Conservation (phyloP, 192 early-diverging fungal species). For the Coemansia sp. region DNA sequence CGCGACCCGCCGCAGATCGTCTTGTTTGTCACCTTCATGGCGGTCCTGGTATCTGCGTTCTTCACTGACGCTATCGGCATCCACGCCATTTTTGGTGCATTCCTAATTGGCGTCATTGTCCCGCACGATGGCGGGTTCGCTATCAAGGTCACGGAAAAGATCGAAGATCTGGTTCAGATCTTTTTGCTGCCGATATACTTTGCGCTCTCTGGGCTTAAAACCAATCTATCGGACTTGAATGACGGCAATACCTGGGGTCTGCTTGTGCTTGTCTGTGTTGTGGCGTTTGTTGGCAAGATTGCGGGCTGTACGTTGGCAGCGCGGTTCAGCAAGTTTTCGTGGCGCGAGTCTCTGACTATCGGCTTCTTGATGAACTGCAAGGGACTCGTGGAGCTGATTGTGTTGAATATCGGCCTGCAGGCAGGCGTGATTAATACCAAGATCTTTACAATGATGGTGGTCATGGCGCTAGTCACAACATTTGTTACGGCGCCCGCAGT, state of each 20-base stretch:
- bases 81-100: constrained; percentile 94
- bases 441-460: constrained; percentile 76
- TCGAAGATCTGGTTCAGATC: constrained; percentile 88
- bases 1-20: constrained; percentile 55
- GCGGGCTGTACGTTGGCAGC: constrained; percentile 77
- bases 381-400: constrained; percentile 94
- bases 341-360: constrained; percentile 84
- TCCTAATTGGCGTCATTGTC: constrained; percentile 83
- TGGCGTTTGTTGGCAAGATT: constrained; percentile 87
- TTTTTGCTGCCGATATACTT: constrained; percentile 94
- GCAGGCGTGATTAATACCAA: constrained; percentile 79
- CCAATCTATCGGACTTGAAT: constrained; percentile 76
- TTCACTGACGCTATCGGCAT: constrained; percentile 89
- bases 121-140: constrained; percentile 91
- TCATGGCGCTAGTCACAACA: constrained; percentile 88
- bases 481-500: constrained; percentile 86
- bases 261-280: constrained; percentile 73
- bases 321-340: constrained; percentile 68
- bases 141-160: constrained; percentile 85
- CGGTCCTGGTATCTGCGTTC: constrained; percentile 75
- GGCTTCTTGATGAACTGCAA: constrained; percentile 96
- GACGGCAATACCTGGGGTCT: constrained; percentile 76
- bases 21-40: constrained; percentile 74
- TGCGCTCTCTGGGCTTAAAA: constrained; percentile 91
- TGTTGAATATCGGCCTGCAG: constrained; percentile 90